Conservation (phyloP, 805 yeast species). For the Kurtzmaniella fragi region DNA sequence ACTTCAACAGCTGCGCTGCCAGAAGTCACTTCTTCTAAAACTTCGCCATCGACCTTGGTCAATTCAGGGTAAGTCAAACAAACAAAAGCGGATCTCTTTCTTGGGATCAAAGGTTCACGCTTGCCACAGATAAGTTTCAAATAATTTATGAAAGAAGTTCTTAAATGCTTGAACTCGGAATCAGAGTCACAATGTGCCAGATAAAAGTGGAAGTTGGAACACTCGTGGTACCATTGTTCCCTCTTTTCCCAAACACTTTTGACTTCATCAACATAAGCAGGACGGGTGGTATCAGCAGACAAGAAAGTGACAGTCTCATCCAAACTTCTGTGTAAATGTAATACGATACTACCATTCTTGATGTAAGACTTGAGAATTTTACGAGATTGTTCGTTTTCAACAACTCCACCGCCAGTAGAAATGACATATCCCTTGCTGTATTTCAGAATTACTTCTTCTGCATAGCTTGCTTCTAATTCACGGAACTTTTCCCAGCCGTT, state of each 20-base stretch:
- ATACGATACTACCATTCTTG: conserved; percentile 65
- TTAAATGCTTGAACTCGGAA: conserved; percentile 51
- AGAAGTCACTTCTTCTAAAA: conserved; percentile 48
- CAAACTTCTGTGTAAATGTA: conserved; percentile 86
- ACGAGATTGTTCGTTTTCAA: conserved; percentile 71
- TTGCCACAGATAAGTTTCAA: conserved; percentile 60
- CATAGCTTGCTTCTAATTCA: conserved; percentile 52
- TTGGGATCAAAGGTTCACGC: conserved; percentile 32
- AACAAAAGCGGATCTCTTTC: conserved; percentile 58
- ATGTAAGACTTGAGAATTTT: conserved; percentile 51
- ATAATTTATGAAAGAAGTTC: conserved; percentile 54
- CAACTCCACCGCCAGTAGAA: conserved; percentile 96
- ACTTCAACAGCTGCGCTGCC: conserved; percentile 84
- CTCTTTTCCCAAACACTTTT: conserved; percentile 81
- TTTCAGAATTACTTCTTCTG: conserved; percentile 43
- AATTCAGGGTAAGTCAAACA: conserved; percentile 69
- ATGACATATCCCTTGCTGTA: conserved; percentile 54
- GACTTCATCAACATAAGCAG: conserved; percentile 79
- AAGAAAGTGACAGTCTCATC: conserved; percentile 74
- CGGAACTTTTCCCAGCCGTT: conserved; percentile 91
- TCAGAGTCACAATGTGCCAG: conserved; percentile 64
- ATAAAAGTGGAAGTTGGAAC: conserved; percentile 73
- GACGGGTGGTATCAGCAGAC: conserved; percentile 76
- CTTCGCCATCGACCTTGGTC: conserved; percentile 32
- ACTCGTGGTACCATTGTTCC: conserved; percentile 70